Percentiles rank a stretch among this genome's conserved stretches.
These are phyloP conservation scores for Penicillium tannophilum DNA, from an alignment of 495 filamentous ascomycete genomes.

Conservation along the genomic window DNA sequence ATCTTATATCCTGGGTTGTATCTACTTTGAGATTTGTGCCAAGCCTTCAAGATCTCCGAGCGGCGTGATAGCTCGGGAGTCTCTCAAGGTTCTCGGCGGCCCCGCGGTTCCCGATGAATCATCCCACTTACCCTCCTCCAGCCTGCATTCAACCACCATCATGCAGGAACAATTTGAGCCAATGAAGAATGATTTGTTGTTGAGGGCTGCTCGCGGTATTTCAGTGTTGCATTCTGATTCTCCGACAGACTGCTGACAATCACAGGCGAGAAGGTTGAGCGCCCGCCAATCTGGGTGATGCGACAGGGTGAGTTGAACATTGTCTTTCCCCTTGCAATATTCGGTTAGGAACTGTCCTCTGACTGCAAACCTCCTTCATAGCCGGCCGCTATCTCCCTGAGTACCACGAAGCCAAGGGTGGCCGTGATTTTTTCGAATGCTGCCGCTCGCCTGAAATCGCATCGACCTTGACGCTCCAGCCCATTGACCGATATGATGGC, in stretches of 20 bases:
- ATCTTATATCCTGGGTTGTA: too few species aligned
- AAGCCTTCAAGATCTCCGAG: background rate
- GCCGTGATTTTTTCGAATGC: slow-evolving; percentile 93
- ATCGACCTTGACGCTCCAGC: slow-evolving; percentile 88
- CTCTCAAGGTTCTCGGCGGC: slow-evolving; percentile 17
- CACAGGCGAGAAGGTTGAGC: slow-evolving; percentile 83
- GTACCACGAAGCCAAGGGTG: slow-evolving; percentile 91
- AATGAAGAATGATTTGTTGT: slow-evolving; percentile 85
- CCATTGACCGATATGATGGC: slow-evolving; percentile 85
- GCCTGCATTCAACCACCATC: slow-evolving; percentile 32
- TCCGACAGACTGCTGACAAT: slow-evolving; percentile 25
- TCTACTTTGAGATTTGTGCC: background rate
- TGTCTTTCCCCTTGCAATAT: background rate
- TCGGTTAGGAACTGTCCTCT: background rate
- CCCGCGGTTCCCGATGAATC: slow-evolving; percentile 22
- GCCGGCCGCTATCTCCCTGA: slow-evolving; percentile 97
- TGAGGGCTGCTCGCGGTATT: slow-evolving; percentile 85
- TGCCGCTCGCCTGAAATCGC: slow-evolving; percentile 91
- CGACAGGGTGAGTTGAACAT: slow-evolving; percentile 73
- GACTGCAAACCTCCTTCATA: slow-evolving; percentile 36
- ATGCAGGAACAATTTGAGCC: slow-evolving; percentile 73
- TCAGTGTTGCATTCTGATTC: background rate
- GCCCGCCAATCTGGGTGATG: slow-evolving; percentile 98
- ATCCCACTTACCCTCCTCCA: slow-evolving; percentile 32
- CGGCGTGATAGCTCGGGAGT: background rate